A percentile compares a stretch with the other conserved stretches of the same genome.
phyloP scores from a whole-genome alignment of 345 rosid species.

The Melaleuca alternifolia region DNA sequence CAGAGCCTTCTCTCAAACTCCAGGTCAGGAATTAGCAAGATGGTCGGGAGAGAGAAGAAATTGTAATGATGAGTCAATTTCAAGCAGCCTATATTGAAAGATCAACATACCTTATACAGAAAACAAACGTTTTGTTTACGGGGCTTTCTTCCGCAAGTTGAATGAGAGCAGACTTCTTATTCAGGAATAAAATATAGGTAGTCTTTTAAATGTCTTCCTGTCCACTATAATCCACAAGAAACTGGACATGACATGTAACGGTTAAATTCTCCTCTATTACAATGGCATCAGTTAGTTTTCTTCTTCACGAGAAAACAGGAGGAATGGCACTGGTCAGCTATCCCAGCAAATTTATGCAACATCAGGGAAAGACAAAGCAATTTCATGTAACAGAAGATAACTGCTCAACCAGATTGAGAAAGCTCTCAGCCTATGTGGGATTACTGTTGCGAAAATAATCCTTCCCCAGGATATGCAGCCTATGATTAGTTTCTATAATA shows the following conservation, averaged over 20 bases:
- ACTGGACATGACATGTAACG: constrained; percentile 19
- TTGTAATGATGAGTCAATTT: not conserved
- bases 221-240: constrained; percentile 92
- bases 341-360: not conserved
- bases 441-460: not conserved
- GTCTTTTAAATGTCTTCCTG: constrained; percentile 43
- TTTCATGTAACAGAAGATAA: not conserved
- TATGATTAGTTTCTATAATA: not conserved
- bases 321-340: not conserved
- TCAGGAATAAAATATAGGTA: constrained; percentile 64
- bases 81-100: not conserved
- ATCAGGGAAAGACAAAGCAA: not conserved
- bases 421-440: not conserved
- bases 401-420: not conserved
- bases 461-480: not conserved
- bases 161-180: constrained; percentile 74
- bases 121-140: constrained; percentile 66
- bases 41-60: not conserved
- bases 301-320: not conserved
- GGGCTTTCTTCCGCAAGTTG: constrained; percentile 50
- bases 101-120: constrained; percentile 61
- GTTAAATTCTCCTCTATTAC: not conserved
- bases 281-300: not conserved
- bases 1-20: not conserved
- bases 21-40: not conserved